Base-by-base conservation (phyloP, 805 yeast species). In the Isabelozyma gotoi region DNA sequence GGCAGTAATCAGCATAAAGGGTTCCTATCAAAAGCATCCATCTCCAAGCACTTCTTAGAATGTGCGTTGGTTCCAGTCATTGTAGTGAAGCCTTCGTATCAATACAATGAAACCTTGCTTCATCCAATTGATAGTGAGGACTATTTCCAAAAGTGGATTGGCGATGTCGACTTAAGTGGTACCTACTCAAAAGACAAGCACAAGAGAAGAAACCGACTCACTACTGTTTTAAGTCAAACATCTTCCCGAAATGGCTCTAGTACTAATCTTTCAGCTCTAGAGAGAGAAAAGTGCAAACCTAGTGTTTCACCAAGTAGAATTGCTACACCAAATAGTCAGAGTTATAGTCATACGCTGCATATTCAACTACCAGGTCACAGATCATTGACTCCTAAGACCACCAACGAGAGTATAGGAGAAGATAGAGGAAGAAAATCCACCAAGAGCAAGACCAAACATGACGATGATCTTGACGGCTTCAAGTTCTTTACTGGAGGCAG, bases 21-120 rank as follows among this genome's bases (percentile, higher is more conserved):
- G 11, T 55, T 71, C 33, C 56, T 69, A 36, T 50, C 65, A 19
- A 68, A 65, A 42, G 46, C 69, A 2, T 63, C 74, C 5, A 52
- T 68, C 29, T 65, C 73, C 15, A 67, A 68, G 49, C 64, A 68
- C 46, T 71, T 71, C 39, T 53, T 71, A 35, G 71, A 71, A 52
- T 71, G 64, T 50, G 74, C 76, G 0, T 56, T 69, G 45, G 74
- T 71, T 2, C 77, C 77, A 7, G 76, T 71, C 21, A 69, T 71
- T 34, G 57, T 70, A 11, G 75, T 71, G 3, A 71, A 71, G 48
- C 74, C 77, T 1, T 54, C 55, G 19, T 68, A 69, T 48, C 55
- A 59, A 34, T 59, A 62, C 43, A 49, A 51, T n/a, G 71, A 64
- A 42, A 47, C 43, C 27, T 58, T 71, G 39, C 49, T 52, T 0